Evolutionary conservation across 2,329 filamentous ascomycete species (phyloP), one percentile per base, ranked within the genome.

Genomic region (Herpotrichia juniperi): DNA sequence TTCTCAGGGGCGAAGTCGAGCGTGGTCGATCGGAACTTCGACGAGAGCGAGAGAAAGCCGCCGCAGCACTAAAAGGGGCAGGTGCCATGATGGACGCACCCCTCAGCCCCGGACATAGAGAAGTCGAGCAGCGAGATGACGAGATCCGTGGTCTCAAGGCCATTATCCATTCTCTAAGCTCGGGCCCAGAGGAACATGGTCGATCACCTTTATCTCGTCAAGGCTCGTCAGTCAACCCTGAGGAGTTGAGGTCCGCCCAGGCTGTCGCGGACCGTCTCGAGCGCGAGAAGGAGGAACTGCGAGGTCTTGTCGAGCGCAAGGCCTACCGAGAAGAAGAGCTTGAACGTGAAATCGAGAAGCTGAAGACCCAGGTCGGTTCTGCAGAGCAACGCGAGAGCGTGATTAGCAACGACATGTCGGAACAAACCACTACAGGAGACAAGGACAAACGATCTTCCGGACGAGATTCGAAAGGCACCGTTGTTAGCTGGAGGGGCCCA

Each of bases 111-210:
- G 69, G 73, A 30, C 82, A 84, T 37, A 91, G 91, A 72, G 92
- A 96, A 58, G 76, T 97, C 25, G 92, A 96, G 69, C 90, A 96
- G 69, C 94, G 96, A 71, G 93, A 99, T 66, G 94, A 99, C 64
- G 94, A 99, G 78, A 97, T 99, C 67, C 85, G 93, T 56, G 94
- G 94, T 42, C 83, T 99, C 59, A 99, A 97, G 75, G 93, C 94
- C 37, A 97, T 99, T 69, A 97, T 99, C 54, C 93, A 97, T 75
- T 96, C 91, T 16, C 81, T 99, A 31, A 96, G 92, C 72, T 84
- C 91, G 55, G 91, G 91, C 61, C 84, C 87, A 10, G 78, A 71
- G 24, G 68, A 73, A 17, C 67, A 67, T 30, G 57, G 56, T 3
- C 67, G 65, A 34, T 69, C 63, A 35, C 72, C 67, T 28, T 61